These are phyloP conservation scores for Calonectria hawksworthii DNA, from an alignment of 2,329 filamentous ascomycete genomes.

Conservation along the genomic window DNA sequence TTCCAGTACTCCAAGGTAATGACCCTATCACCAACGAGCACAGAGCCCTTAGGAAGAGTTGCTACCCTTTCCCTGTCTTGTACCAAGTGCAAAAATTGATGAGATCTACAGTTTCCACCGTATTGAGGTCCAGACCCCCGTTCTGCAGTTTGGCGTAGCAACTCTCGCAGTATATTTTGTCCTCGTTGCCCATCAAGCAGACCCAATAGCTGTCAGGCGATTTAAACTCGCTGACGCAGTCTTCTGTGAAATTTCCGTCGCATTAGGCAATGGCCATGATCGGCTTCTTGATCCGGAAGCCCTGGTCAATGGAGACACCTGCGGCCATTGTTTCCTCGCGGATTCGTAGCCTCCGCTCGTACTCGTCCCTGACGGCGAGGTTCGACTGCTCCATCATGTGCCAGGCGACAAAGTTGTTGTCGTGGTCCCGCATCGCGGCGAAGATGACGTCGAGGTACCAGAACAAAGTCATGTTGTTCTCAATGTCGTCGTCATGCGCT, in stretches of 20 bases:
- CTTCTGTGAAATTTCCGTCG: not conserved
- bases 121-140: not conserved
- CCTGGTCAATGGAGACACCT: not conserved
- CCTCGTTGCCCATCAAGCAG: slow-evolving; percentile 8
- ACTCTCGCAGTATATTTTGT: not conserved
- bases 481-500: slow-evolving; percentile 3
- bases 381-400: slow-evolving; percentile 10
- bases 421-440: not conserved
- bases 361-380: not conserved
- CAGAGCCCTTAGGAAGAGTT: slow-evolving; percentile 21
- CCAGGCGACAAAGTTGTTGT: slow-evolving; percentile 12
- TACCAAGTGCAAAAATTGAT: not conserved
- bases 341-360: not conserved
- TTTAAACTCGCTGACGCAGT: not conserved
- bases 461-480: slow-evolving; percentile 17
- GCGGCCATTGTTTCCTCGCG: not conserved
- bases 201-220: slow-evolving; percentile 1
- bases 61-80: slow-evolving; percentile 14
- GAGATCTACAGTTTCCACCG: not conserved
- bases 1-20: slow-evolving; percentile 29
- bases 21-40: slow-evolving; percentile 7
- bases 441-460: slow-evolving; percentile 9
- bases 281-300: not conserved
- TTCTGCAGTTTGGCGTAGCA: slow-evolving; percentile 4
- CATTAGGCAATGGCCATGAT: not conserved